Evolutionary conservation across 2,329 filamentous ascomycete genomes (phyloP).

Genomic region (Huntiella decipiens): DNA sequence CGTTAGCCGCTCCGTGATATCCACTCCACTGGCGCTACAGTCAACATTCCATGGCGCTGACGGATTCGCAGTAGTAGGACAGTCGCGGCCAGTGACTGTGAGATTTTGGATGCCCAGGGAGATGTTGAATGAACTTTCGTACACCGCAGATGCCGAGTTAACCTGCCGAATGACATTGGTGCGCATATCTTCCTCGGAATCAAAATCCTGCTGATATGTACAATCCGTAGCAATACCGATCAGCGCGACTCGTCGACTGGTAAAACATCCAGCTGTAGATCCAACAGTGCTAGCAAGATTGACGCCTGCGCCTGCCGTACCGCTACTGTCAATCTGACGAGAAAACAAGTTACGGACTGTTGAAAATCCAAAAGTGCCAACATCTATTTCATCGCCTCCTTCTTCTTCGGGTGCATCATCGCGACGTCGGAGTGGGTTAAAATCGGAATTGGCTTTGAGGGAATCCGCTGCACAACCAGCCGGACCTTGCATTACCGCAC

Average conservation of each 20-base stretch:
- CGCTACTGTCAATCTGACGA: conserved; percentile 51
- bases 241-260: conserved; percentile 75
- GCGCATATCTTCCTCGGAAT: conserved; percentile 39
- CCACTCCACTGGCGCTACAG: conserved; percentile 37
- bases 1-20: conserved; percentile 63
- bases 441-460: conserved; percentile 61
- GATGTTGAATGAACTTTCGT: conserved; percentile 86
- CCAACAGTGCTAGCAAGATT: conserved; percentile 68
- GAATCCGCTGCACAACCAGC: conserved; percentile 50
- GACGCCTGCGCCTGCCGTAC: conserved; percentile 54
- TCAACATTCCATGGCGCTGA: conserved; percentile 68
- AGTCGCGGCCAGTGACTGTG: conserved; percentile 55
- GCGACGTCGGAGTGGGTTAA: conserved; percentile 46
- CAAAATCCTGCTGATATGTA: conserved; percentile 59
- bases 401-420: conserved; percentile 18
- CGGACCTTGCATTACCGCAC: conserved; percentile 22
- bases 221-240: conserved; percentile 89
- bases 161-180: conserved; percentile 66
- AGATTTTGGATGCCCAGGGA: conserved; percentile 78
- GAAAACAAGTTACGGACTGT: conserved; percentile 46
- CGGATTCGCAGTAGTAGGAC: conserved; percentile 47
- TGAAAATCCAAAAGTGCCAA: background rate
- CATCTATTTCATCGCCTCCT: conserved; percentile 17
- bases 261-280: conserved; percentile 65
- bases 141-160: conserved; percentile 71